These are phyloP conservation scores for Shiraia sp. DNA, from an alignment of 2,329 filamentous ascomycete species.

Conservation along the genomic window DNA sequence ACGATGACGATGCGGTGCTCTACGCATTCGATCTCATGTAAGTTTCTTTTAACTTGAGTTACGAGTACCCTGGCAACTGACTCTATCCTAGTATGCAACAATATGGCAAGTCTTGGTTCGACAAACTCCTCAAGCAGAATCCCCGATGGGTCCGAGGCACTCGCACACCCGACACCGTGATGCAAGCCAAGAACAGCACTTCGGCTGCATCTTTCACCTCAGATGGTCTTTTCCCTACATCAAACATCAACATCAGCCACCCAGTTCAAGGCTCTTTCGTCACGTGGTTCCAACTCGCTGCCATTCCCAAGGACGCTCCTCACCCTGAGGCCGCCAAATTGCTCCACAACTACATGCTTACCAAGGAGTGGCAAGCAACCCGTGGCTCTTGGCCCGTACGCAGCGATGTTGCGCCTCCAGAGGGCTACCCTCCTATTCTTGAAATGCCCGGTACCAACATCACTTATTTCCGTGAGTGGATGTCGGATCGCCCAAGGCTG, in stretches of 20 bases:
- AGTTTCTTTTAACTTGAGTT: background rate
- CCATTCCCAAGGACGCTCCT: constrained; percentile 54
- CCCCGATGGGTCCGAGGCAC: constrained; percentile 59
- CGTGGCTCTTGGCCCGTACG: constrained; percentile 44
- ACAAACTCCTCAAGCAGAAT: constrained; percentile 53
- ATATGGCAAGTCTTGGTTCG: constrained; percentile 54
- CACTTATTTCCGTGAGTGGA: constrained; percentile 47
- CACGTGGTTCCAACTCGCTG: constrained; percentile 55
- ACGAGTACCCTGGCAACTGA: background rate
- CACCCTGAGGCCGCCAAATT: constrained; percentile 58
- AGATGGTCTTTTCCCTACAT: background rate
- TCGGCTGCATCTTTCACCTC: constrained; percentile 24
- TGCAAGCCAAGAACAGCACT: constrained; percentile 28
- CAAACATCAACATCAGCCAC: constrained; percentile 9
- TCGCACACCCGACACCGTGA: constrained; percentile 47
- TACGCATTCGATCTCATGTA: constrained; percentile 55
- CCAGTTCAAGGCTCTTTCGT: constrained; percentile 40
- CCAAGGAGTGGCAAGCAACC: constrained; percentile 44
- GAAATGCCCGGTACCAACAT: constrained; percentile 43
- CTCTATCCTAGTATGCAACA: constrained; percentile 28
- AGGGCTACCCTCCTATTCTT: constrained; percentile 33
- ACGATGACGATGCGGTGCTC: constrained; percentile 61
- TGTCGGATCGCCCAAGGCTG: constrained; percentile 48
- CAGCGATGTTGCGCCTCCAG: constrained; percentile 36
- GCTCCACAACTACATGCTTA: constrained; percentile 54